Conservation (phyloP, 257 asterid genomes). For the Solanum pinnatisectum region DNA sequence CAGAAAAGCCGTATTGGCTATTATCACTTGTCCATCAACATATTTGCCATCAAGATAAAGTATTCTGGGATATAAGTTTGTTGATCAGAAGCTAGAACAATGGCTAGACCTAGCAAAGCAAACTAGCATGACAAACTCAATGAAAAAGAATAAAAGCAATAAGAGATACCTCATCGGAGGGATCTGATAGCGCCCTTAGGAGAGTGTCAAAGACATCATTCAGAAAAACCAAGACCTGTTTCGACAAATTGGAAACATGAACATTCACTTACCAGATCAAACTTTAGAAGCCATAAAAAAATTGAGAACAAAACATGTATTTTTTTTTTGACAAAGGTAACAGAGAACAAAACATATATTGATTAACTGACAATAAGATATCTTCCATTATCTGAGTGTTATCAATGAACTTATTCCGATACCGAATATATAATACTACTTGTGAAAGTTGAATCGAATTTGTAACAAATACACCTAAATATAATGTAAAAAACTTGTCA, state of each 20-base stretch:
- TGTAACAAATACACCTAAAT: background rate
- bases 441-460: background rate
- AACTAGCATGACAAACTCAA: background rate
- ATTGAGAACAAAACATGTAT: background rate
- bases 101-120: background rate
- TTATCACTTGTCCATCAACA: background rate
- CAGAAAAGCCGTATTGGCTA: background rate
- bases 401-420: background rate
- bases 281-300: background rate
- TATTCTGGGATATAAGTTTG: background rate
- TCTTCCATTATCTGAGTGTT: background rate
- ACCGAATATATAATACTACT: background rate
- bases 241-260: conserved; percentile 4
- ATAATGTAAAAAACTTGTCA: background rate
- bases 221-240: conserved; percentile 64
- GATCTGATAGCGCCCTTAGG: conserved; percentile 67
- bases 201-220: conserved; percentile 64
- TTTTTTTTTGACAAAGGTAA: too few relatives aligned
- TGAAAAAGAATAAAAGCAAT: background rate
- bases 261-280: background rate
- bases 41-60: background rate
- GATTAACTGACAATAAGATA: background rate
- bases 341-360: background rate
- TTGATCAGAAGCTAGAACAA: background rate
- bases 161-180: conserved; percentile 68